Evolutionary conservation across 305 asterid species (phyloP).

Genomic region (Fraxinus paxiana): DNA sequence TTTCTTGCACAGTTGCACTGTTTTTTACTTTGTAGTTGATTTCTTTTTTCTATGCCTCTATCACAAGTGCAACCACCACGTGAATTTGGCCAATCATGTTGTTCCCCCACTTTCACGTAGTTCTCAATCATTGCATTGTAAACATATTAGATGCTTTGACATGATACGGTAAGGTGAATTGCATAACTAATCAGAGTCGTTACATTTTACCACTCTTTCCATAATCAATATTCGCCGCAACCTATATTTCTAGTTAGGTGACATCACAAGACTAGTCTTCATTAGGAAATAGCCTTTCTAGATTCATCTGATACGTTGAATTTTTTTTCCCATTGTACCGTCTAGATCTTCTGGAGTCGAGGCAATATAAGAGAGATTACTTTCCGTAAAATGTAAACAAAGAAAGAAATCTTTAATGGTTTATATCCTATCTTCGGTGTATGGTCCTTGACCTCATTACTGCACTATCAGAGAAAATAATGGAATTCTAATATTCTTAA

Average conservation of each 20-base stretch:
- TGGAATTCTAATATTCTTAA: not conserved
- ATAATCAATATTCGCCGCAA: not conserved
- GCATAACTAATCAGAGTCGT: not conserved
- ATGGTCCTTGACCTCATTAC: conserved; percentile 3
- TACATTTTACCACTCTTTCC: not conserved
- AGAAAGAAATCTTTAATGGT: not conserved
- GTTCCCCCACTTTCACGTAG: conserved; percentile 14
- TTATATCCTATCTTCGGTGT: not conserved
- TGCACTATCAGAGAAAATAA: not conserved
- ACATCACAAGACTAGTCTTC: not conserved
- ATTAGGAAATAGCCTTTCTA: not conserved
- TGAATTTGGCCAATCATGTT: conserved; percentile 34
- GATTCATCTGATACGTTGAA: not conserved
- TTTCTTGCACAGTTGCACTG: not conserved
- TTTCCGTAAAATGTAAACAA: not conserved
- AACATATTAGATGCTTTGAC: conserved; percentile 21
- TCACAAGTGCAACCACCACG: conserved; percentile 36
- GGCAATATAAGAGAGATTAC: not conserved
- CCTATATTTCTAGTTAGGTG: not conserved
- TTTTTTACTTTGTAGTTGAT: conserved; percentile 8
- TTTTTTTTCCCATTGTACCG: not conserved
- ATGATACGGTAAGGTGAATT: not conserved
- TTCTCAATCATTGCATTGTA: conserved; percentile 24
- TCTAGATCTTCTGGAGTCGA: not conserved
- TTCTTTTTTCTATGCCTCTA: conserved; percentile 10